Evolutionary conservation across 2,329 filamentous ascomycete species (phyloP).

Genomic region (Pseudocercospora vitis): DNA sequence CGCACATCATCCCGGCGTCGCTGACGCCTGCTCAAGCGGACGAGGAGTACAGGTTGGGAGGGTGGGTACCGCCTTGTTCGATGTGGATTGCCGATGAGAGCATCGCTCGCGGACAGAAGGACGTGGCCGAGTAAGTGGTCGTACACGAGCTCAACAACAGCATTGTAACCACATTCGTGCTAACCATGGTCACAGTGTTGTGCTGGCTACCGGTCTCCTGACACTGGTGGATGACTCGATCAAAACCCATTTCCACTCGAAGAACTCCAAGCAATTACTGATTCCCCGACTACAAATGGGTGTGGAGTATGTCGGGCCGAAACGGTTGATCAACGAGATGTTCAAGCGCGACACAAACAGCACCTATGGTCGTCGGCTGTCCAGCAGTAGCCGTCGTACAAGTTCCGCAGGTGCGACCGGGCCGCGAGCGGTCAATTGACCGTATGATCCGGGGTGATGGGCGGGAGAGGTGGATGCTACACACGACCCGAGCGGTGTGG

Average conservation of each 20-base stretch:
- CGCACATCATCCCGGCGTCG: constrained; percentile 80
- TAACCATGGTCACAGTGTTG: constrained; percentile 59
- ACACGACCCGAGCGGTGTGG: constrained; percentile 8
- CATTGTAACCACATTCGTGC: constrained; percentile 32
- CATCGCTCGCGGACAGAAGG: constrained; percentile 68
- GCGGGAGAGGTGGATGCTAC: constrained; percentile 7
- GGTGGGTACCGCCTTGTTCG: constrained; percentile 86
- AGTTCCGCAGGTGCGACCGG: constrained; percentile 24
- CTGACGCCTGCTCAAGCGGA: constrained; percentile 68
- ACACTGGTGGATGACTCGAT: constrained; percentile 90
- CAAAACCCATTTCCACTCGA: constrained; percentile 69
- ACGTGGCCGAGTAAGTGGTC: constrained; percentile 78
- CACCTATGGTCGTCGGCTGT: constrained; percentile 27
- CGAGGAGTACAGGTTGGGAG: constrained; percentile 74
- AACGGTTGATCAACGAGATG: constrained; percentile 62
- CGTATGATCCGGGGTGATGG: constrained; percentile 8
- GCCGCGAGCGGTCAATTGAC: constrained; percentile 17
- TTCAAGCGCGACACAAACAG: constrained; percentile 53
- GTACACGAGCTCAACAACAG: neutral
- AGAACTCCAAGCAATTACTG: constrained; percentile 52
- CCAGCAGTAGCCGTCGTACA: constrained; percentile 25
- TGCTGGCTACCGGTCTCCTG: constrained; percentile 86
- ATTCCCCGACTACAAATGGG: constrained; percentile 58
- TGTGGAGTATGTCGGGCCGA: constrained; percentile 63
- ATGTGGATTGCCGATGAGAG: constrained; percentile 82